Percentiles rank a stretch among this genome's conserved stretches.
phyloP scores from a whole-genome alignment of 768 basidiomycete species.

The Atractiella rhizophila region DNA sequence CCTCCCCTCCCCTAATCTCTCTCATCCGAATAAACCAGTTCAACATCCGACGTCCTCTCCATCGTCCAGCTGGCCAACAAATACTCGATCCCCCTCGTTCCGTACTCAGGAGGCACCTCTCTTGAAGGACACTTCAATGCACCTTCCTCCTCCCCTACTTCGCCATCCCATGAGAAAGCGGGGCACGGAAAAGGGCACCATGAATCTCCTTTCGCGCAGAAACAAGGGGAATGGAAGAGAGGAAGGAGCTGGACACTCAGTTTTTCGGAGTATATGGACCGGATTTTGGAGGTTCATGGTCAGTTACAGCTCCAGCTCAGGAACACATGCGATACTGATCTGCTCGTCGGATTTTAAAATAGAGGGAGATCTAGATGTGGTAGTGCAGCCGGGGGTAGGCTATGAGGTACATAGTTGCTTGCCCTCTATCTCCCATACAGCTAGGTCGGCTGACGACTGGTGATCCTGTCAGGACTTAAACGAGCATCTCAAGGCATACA shows the following conservation, averaged over 20 bases:
- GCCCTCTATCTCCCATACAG: no score
- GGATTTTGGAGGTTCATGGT: conserved; percentile 44
- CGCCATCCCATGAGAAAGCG: conserved; percentile 6
- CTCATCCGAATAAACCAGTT: no score
- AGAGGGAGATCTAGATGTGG: conserved; percentile 37
- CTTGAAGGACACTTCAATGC: conserved; percentile 12
- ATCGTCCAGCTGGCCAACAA: conserved; percentile 48
- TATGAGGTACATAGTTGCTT: conserved; percentile 30
- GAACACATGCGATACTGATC: no score
- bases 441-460: no score
- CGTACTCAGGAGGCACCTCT: conserved; percentile 49
- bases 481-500: conserved; percentile 36
- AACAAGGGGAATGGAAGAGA: background rate
- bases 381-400: conserved; percentile 44
- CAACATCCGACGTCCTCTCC: no score
- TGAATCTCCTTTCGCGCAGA: background rate
- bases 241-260: conserved; percentile 20
- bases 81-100: conserved; percentile 47
- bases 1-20: no score
- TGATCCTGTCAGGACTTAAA: no score
- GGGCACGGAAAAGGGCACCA: conserved; percentile 1
- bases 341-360: background rate
- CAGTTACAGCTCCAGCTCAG: no score
- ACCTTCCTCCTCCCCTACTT: conserved; percentile 7
- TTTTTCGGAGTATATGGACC: conserved; percentile 34